These are phyloP conservation scores for Lactifluus hygrophoroides DNA, from an alignment of 768 basidiomycete genomes.

Conservation along the genomic window DNA sequence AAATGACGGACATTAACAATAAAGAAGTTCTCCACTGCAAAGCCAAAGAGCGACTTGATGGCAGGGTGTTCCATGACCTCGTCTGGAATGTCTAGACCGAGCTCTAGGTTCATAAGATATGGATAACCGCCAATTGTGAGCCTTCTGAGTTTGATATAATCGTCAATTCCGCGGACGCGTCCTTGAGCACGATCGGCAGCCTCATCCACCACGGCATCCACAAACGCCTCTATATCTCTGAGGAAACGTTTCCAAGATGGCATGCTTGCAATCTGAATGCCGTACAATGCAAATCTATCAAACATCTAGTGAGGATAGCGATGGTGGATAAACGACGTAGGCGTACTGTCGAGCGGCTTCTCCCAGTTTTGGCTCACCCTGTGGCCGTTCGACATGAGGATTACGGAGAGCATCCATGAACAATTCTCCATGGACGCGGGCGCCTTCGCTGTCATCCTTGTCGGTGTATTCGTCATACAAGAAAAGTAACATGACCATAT, in stretches of 20 bases:
- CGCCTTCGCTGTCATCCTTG: constrained; percentile 26
- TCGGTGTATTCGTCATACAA: constrained; percentile 45
- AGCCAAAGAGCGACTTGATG: constrained; percentile 20
- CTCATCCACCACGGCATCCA: not conserved
- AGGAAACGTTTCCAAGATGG: no score
- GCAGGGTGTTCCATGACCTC: constrained; percentile 33
- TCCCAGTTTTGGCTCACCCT: constrained; percentile 31
- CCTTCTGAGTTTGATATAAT: constrained; percentile 34
- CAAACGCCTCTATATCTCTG: no score
- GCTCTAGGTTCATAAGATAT: constrained; percentile 29
- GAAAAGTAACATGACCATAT: constrained; percentile 44
- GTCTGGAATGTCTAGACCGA: constrained; percentile 33
- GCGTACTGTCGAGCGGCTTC: constrained; percentile 35
- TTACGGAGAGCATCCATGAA: constrained; percentile 34
- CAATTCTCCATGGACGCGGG: constrained; percentile 27
- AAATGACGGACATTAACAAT: no score
- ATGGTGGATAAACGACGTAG: no score
- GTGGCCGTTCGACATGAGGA: constrained; percentile 29
- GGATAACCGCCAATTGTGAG: constrained; percentile 34
- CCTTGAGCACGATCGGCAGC: constrained; percentile 29
- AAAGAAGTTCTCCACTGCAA: no score
- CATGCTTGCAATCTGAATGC: constrained; percentile 24
- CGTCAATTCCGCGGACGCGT: constrained; percentile 30
- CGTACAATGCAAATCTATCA: no score
- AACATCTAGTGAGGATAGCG: no score